Conservation (phyloP, 169 alveolate species). For the Amoebophrya sp. region DNA sequence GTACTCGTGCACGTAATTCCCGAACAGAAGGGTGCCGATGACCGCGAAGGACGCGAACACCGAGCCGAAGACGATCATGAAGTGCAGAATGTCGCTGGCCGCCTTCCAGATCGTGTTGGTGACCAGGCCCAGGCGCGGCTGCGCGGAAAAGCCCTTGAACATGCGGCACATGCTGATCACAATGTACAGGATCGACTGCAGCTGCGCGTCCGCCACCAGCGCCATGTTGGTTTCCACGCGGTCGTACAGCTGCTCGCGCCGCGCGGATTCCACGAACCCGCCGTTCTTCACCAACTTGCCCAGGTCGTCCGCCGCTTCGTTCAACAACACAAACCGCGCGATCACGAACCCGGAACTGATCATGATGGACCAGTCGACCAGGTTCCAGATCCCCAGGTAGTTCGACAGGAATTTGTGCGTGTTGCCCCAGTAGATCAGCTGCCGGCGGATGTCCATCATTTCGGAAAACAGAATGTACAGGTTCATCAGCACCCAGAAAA, state of each 20-base stretch:
- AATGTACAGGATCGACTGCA: background rate
- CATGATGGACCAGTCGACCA: background rate
- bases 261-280: background rate
- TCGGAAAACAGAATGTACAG: background rate
- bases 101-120: background rate
- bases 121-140: background rate
- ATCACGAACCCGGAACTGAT: background rate
- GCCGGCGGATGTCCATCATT: background rate
- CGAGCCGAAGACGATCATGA: background rate
- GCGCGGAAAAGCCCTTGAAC: constrained; percentile 4
- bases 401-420: background rate
- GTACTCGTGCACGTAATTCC: background rate
- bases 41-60: background rate
- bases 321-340: background rate
- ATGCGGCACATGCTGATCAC: background rate
- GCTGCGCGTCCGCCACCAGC: background rate
- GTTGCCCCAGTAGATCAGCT: background rate
- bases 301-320: background rate
- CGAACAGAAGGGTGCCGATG: background rate
- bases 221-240: background rate
- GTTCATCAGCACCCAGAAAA: background rate
- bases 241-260: background rate
- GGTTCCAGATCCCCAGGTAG: background rate
- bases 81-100: background rate
- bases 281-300: background rate